Evolutionary conservation across 805 yeast genomes (phyloP).

Genomic region (Kodamaea kaohsiungensis): DNA sequence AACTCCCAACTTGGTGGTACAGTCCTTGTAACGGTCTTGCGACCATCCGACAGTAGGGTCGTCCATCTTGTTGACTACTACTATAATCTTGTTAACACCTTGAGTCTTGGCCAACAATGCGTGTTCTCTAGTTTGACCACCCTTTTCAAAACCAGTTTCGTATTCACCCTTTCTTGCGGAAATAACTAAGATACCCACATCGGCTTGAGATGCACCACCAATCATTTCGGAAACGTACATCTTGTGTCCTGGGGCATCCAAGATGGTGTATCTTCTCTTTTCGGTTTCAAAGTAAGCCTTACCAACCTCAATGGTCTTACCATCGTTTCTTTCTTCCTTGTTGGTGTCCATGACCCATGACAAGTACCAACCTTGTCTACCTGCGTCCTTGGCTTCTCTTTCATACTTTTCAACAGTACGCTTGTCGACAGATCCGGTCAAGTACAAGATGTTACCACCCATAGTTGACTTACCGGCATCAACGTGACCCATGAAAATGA

Average conservation of each 20-base stretch:
- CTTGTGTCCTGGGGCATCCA: conserved; percentile 99
- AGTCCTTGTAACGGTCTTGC: conserved; percentile 92
- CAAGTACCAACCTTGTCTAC: conserved; percentile 99
- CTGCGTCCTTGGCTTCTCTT: conserved; percentile 98
- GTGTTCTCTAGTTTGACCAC: conserved; percentile 99
- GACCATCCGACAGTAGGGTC: conserved; percentile 97
- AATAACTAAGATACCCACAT: conserved; percentile 94
- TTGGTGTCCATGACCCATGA: conserved; percentile 99
- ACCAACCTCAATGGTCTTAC: conserved; percentile 99
- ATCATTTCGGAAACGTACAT: conserved; percentile 99
- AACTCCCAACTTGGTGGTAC: conserved; percentile 75
- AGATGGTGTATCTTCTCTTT: conserved; percentile 93
- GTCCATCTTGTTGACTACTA: conserved; percentile 98
- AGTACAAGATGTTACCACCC: conserved; percentile 94
- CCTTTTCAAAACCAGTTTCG: conserved; percentile 98
- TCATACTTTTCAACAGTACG: conserved; percentile 98
- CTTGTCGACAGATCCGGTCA: conserved; percentile 97
- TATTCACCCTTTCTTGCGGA: conserved; percentile 99
- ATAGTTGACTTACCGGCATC: conserved; percentile 99
- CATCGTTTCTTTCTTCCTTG: conserved; percentile 97
- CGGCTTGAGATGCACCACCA: conserved; percentile 99
- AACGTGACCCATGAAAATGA: conserved; percentile 99
- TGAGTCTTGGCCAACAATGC: conserved; percentile 97
- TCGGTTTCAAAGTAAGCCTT: conserved; percentile 97
- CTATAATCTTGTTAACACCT: conserved; percentile 92